Evolutionary conservation across 108 stramenopile species (phyloP), one percentile per base, ranked within the genome.

Genomic region (Skeletonema potamos): DNA sequence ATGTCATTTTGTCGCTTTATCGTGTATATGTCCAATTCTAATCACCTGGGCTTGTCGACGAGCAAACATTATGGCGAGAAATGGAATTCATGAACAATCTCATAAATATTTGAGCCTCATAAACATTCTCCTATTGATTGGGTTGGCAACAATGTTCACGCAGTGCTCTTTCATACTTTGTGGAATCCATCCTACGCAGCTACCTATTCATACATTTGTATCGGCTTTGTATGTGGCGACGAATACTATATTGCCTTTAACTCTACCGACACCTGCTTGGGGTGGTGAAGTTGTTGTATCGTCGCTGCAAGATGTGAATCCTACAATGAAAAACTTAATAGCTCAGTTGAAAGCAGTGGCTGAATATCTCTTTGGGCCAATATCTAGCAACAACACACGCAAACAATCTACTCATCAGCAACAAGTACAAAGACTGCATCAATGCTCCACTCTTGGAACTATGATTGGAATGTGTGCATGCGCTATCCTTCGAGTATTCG

Each of bases 401-500:
- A 41, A 41, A 0, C 39, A 15, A 41, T 41, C 39, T n/a, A 15
- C 15, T n/a, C n/a, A 61, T 11, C 30, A 18, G 18, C 9, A 33
- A 0, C 4, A 9, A 26, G 39, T 30, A 30, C 76, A 59, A 65
- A 26, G 27, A 12, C 9, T 73, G 10, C 59, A 79, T 54, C 66
- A 54, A 36, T 60, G 2, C 15, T 27, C 77, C 8, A 59, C 59
- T 2, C 36, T 67, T 17, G 79, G 79, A 15, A 54, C 57, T 15
- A 36, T 65, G 0, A 44, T n/a, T 43, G 79, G 79, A n/a, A 66
- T 81, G 58, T 33, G 41, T 8, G 18, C 29, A 8, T 58, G 26
- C 27, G 36, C 70, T 9, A 81, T 92, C n/a, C 43, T 89, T 54
- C 65, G 71, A 9, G 65, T 92, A 0, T 61, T 89, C 15, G 91